phyloP scores from a whole-genome alignment of 495 filamentous ascomycete species.

The Bombardia bombarda region DNA sequence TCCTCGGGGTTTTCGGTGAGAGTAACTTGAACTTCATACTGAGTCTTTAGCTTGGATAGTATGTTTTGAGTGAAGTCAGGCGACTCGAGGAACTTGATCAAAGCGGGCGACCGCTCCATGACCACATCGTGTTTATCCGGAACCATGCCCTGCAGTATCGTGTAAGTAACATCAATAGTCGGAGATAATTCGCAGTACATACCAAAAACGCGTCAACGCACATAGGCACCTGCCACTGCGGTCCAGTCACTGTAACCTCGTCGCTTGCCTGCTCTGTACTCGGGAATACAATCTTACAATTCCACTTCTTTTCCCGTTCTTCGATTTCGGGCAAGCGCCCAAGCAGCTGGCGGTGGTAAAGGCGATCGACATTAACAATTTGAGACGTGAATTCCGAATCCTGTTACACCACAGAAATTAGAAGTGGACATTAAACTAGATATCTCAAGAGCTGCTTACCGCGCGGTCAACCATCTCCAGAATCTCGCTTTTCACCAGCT shows the following conservation, averaged over 20 bases:
- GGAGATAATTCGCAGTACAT: constrained; percentile 16
- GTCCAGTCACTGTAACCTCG: constrained; percentile 87
- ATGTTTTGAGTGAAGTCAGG: constrained; percentile 70
- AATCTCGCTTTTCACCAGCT: constrained; percentile 97
- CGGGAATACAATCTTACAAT: constrained; percentile 95
- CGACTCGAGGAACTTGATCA: constrained; percentile 72
- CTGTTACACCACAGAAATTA: constrained; percentile 20
- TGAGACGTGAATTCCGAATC: constrained; percentile 95
- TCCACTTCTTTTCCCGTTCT: constrained; percentile 95
- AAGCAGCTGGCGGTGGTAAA: constrained; percentile 91
- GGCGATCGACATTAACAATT: constrained; percentile 82
- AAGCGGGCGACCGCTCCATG: constrained; percentile 61
- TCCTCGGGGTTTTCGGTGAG: constrained; percentile 51
- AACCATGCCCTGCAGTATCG: constrained; percentile 67
- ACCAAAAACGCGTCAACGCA: constrained; percentile 92
- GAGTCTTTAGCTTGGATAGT: constrained; percentile 72
- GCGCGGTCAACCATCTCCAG: constrained; percentile 99
- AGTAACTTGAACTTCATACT: constrained; percentile 82
- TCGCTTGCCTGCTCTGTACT: constrained; percentile 97
- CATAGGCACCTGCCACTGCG: constrained; percentile 93
- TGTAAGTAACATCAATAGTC: constrained; percentile 18
- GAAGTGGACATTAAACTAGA: background rate
- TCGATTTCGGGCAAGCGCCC: constrained; percentile 81
- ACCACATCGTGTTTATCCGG: constrained; percentile 90
- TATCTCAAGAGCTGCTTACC: constrained; percentile 34